Evolutionary conservation across 2,329 filamentous ascomycete genomes (phyloP).

Genomic region (Cladosporium halotolerans): DNA sequence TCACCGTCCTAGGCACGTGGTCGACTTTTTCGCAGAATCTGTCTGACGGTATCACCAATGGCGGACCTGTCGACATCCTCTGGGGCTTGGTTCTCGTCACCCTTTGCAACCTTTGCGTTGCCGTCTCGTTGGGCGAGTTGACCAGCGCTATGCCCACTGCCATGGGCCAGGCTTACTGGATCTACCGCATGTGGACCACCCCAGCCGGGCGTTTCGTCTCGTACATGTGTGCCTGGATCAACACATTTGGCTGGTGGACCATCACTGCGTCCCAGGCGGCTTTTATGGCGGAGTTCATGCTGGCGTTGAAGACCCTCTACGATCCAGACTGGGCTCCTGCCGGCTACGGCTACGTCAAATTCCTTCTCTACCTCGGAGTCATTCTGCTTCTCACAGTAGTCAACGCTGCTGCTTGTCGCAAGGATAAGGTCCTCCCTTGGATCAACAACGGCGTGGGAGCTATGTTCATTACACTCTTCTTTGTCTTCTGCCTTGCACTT

Average conservation of each 20-base stretch:
- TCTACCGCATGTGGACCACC: constrained; percentile 38
- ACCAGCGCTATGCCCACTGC: constrained; percentile 56
- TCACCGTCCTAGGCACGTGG: constrained; percentile 54
- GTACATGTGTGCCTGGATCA: constrained; percentile 56
- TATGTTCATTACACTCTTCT: constrained; percentile 47
- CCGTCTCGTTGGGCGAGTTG: constrained; percentile 51
- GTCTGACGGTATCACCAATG: constrained; percentile 48
- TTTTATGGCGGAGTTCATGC: constrained; percentile 53
- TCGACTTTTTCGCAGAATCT: constrained; percentile 51
- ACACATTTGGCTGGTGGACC: constrained; percentile 55
- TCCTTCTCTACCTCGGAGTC: constrained; percentile 50
- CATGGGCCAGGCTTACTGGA: constrained; percentile 55
- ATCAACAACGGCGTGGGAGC: constrained; percentile 54
- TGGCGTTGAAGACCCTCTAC: constrained; percentile 53
- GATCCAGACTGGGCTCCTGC: constrained; percentile 42
- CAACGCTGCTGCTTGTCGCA: constrained; percentile 49
- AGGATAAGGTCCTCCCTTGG: constrained; percentile 42
- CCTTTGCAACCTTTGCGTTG: constrained; percentile 45
- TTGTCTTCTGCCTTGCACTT: constrained; percentile 47
- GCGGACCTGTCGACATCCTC: constrained; percentile 49
- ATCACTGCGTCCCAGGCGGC: constrained; percentile 51
- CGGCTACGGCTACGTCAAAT: constrained; percentile 46
- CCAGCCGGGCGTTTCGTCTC: constrained; percentile 44
- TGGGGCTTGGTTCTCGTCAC: constrained; percentile 52
- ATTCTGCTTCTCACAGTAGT: constrained; percentile 44